Base-by-base conservation (phyloP, 352 stramenopile species). In the Phytopythium delawarense region DNA sequence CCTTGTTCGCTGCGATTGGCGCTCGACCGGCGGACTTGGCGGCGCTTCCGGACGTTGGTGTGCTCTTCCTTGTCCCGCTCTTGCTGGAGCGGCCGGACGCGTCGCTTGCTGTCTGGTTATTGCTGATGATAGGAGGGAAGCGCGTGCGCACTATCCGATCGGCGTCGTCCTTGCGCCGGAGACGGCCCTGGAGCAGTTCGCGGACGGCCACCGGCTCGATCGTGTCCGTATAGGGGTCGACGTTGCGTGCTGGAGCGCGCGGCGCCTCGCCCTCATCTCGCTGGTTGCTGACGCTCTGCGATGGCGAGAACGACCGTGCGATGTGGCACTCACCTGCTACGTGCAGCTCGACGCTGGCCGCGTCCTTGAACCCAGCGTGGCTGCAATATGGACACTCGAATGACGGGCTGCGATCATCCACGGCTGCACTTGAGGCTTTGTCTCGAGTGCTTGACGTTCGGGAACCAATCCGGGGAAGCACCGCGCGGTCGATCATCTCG, bases 311-410 rank as follows among this genome's bases (percentile, higher is more conserved):
- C 30, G 75, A 74, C 51, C 61, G 67, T 2, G 79, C 77, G 28
- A 87, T 67, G 32, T 57, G 49, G 37, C 79, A 89, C 15, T 71
- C 56, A 15, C 66, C 58, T 9, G 72, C 49, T 4, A 74, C 65
- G 60, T 89, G 79, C 0, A 63, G 58, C 15, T 79, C 69, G 15
- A 86, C 54, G 32, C 58, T 62, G 0, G 45, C 45, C 18, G 64
- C 64, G 32, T 58, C 63, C 4, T 45, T 2, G 25, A 87, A 87
- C 0, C 48, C 54, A 11, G 56, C 23, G 32, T 76, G 69, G 9
- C 60, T 59, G 61, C 79, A 89, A 54, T 89, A 89, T 1, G 58
- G 67, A 20, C 79, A 89, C 53, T 84, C 61, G 1, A 81, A 18
- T 21, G 21, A 11, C 46, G 11, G n/a, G 11, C 23, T 21, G 59